phyloP scores from a whole-genome alignment of 176 grass and related monocot species.

The Areca catechu region DNA sequence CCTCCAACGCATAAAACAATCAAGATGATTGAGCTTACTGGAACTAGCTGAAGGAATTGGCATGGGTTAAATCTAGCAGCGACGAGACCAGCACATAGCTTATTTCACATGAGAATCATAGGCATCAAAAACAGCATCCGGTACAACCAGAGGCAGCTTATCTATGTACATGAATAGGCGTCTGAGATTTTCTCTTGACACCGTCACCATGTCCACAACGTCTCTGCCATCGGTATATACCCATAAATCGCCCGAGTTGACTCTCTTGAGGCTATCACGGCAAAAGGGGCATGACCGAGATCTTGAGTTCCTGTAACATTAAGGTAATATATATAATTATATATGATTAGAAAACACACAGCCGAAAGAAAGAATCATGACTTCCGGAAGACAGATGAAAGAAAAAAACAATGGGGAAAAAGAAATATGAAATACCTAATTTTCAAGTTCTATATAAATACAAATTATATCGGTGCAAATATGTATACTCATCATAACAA shows the following conservation, averaged over 20 bases:
- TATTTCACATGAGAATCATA: conserved; percentile 66
- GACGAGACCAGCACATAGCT: background rate
- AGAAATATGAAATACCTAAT: too few species aligned
- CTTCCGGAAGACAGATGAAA: too few species aligned
- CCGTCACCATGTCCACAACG: conserved; percentile 46
- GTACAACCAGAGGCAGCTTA: conserved; percentile 61
- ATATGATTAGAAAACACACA: too few species aligned
- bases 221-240: conserved; percentile 41
- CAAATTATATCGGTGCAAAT: too few species aligned
- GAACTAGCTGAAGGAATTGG: conserved; percentile 3
- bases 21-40: background rate
- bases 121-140: conserved; percentile 48
- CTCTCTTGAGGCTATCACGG: conserved; percentile 55
- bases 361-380: too few species aligned
- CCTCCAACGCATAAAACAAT: background rate
- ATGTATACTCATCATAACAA: too few species aligned
- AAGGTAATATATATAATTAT: too few species aligned
- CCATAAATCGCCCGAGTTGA: conserved; percentile 48
- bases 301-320: conserved; percentile 43
- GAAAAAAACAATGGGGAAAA: too few species aligned
- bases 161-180: conserved; percentile 79
- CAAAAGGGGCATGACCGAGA: conserved; percentile 77
- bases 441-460: too few species aligned
- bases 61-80: too few species aligned
- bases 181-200: conserved; percentile 49